Percentiles rank a stretch among this genome's conserved stretches.
Conservation (phyloP, 2,329 filamentous ascomycete species). For the Bipolaris bicolor region DNA sequence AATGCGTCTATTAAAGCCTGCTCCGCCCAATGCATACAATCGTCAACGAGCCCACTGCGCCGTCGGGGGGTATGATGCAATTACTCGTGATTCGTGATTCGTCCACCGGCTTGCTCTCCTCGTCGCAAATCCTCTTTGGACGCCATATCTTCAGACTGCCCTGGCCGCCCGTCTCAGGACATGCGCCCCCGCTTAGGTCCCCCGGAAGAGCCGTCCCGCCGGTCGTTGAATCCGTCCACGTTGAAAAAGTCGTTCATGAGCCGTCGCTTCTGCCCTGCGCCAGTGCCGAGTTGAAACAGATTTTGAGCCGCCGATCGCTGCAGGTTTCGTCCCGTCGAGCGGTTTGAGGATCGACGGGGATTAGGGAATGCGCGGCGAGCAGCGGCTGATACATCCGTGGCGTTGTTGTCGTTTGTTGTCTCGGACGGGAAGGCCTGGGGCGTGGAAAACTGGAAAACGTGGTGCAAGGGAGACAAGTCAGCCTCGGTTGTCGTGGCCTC, state of each 20-base stretch:
- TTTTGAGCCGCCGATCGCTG: conserved; percentile 44
- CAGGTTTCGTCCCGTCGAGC: conserved; percentile 41
- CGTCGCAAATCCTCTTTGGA: conserved; percentile 7
- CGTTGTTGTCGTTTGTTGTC: conserved; percentile 43
- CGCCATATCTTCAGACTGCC: not conserved
- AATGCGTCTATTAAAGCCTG: conserved; percentile 33
- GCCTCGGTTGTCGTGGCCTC: conserved; percentile 40
- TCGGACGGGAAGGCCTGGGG: conserved; percentile 63
- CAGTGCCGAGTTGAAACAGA: conserved; percentile 61
- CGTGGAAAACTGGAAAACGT: conserved; percentile 72
- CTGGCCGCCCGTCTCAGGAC: conserved; percentile 16
- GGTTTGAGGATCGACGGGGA: conserved; percentile 45
- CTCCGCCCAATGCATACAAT: conserved; percentile 33
- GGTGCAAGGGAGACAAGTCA: conserved; percentile 40
- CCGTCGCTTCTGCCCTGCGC: conserved; percentile 74
- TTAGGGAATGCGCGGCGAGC: conserved; percentile 42
- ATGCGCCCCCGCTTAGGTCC: conserved; percentile 50
- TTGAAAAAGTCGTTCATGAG: conserved; percentile 79
- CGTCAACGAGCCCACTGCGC: conserved; percentile 26
- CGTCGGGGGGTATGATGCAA: conserved; percentile 27
- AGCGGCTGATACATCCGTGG: conserved; percentile 35
- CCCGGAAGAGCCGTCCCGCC: conserved; percentile 60
- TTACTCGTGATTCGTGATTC: conserved; percentile 22
- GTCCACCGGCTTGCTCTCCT: conserved; percentile 13
- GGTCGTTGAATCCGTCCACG: conserved; percentile 64